Evolutionary conservation across 2,329 filamentous ascomycete genomes (phyloP).

Genomic region (Hawksworthiomyces lignivorus): DNA sequence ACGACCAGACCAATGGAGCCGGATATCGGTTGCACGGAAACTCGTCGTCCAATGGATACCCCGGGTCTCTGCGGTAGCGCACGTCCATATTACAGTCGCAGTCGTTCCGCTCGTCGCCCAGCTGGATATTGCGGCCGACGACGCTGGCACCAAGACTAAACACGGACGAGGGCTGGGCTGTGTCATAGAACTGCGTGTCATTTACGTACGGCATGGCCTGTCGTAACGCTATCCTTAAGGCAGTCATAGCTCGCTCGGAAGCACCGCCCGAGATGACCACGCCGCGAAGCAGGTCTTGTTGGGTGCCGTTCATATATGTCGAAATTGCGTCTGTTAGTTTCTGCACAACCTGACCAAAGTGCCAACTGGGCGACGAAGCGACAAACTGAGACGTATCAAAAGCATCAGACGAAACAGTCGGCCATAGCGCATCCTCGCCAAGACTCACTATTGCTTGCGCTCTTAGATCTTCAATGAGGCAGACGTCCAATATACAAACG

Average conservation of each 20-base stretch:
- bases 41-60: not conserved
- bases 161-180: constrained; percentile 1
- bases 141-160: constrained; percentile 4
- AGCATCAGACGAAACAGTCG: not conserved
- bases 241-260: constrained; percentile 1
- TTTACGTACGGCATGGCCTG: constrained; percentile 2
- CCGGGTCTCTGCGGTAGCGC: not conserved
- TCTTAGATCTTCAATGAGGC: not conserved
- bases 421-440: constrained; percentile 5
- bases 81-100: not conserved
- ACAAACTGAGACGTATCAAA: not conserved
- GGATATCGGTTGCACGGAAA: constrained; percentile 1
- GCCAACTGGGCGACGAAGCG: not conserved
- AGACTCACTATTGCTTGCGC: not conserved
- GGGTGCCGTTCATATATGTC: not conserved
- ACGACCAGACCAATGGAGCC: too few species aligned
- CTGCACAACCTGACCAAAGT: not conserved
- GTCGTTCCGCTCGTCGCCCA: not conserved
- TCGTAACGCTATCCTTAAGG: constrained; percentile 1
- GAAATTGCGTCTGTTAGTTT: not conserved
- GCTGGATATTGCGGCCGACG: constrained; percentile 2
- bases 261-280: constrained; percentile 3
- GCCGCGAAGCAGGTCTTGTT: not conserved
- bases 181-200: constrained; percentile 1
- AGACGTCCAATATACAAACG: not conserved